Evolutionary conservation across 2,329 filamentous ascomycete genomes (phyloP), one percentile per base, ranked within the genome.

Genomic region (Diaporthe caulivora): DNA sequence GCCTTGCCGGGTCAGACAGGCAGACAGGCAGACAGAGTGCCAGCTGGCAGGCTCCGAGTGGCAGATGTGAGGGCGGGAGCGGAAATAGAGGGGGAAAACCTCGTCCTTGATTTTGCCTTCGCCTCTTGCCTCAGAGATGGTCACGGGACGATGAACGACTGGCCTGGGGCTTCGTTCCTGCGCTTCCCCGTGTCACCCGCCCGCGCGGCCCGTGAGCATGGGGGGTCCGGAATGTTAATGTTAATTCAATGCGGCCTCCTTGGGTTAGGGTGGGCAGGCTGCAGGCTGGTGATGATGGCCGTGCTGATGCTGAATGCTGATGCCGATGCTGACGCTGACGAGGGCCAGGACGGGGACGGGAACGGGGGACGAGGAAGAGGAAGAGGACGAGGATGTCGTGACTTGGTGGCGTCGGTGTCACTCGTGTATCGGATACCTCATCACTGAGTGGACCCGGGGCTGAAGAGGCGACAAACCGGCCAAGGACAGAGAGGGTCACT

Each of bases 151-250:
- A 7, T 49, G 62, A 47, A 72, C 54, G 64, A 65, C 67, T 65
- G 62, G 53, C 42, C 47, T 70, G 57, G 54, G 54, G 58, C 34
- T 69, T 73, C 53, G 71, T 73, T 73, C 73, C 73, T 75, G 73
- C 55, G 60, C 70, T 53, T 70, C 70, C 65, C 65, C 64, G 40
- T 67, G 54, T 40, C 42, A 60, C 64, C 71, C 54, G 65, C 55
- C 55, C 53, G 44, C 55, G 55, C 58, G 53, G 51, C 44, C 58
- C 65, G 65, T 57, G 64, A 54, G 53, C 44, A 49, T 29, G 37
- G 54, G 47, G 47, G 24, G 62, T 71, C 55, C 69, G 49, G 69
- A 44, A 62, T 53, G 69, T 29, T 51, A 42, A 60, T 51, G 55
- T 26, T 51, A 53, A 53, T 53, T 40, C 53, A 51, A 44, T 55